These are phyloP conservation scores for Amaranthus cruentus DNA, from an alignment of 148 eudicot genomes.

Conservation along the genomic window DNA sequence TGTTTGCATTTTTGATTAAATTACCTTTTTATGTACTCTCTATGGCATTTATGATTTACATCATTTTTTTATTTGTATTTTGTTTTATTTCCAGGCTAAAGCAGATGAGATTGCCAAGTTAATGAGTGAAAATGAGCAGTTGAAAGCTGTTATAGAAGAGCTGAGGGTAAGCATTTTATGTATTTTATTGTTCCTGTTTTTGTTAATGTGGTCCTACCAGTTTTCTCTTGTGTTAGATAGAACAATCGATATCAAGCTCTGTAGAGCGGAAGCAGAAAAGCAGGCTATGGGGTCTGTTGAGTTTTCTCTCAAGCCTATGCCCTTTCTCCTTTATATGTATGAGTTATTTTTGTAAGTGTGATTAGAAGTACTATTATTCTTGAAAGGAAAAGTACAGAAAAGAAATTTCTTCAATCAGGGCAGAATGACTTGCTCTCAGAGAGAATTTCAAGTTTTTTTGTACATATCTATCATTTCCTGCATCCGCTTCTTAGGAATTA, in stretches of 20 bases:
- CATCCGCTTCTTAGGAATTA: too few relatives aligned
- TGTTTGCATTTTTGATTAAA: too few relatives aligned
- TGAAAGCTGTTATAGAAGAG: conserved; percentile 66
- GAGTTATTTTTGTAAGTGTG: background rate
- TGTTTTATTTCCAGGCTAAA: conserved; percentile 57
- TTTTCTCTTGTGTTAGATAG: background rate
- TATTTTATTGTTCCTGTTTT: background rate
- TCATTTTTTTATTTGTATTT: conserved; percentile 7
- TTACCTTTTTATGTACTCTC: background rate
- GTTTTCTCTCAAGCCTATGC: background rate
- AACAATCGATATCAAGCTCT: background rate
- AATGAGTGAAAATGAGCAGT: conserved; percentile 89
- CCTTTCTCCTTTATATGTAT: background rate
- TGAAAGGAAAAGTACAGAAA: background rate
- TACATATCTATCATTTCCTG: too few relatives aligned
- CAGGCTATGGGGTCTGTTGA: background rate
- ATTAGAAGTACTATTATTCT: background rate
- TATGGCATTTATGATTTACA: background rate
- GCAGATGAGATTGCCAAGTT: conserved; percentile 94
- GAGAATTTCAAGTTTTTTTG: too few relatives aligned
- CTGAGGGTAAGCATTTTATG: conserved; percentile 40
- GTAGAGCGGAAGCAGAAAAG: background rate
- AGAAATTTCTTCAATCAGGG: too few relatives aligned
- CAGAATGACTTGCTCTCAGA: too few relatives aligned
- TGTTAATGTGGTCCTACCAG: background rate